A percentile compares a stretch with the other conserved stretches of the same genome.
phyloP scores from a whole-genome alignment of 2,329 filamentous ascomycete species.

The Nemania abortiva region DNA sequence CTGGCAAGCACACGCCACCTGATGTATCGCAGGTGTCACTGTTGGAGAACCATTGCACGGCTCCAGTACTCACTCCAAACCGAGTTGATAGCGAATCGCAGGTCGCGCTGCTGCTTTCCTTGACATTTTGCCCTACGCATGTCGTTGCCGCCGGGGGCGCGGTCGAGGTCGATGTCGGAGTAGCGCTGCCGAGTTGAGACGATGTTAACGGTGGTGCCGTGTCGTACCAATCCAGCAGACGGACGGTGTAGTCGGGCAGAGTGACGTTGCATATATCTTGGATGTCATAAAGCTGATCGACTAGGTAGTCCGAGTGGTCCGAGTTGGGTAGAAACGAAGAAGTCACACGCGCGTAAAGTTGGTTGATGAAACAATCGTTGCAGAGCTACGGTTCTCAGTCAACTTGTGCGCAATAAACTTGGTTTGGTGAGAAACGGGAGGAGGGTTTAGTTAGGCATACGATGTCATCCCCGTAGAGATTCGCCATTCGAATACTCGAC shows the following conservation, averaged over 20 bases:
- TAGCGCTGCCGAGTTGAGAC: not conserved
- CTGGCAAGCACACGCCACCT: not conserved
- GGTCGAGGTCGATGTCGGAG: not conserved
- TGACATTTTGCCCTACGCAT: not conserved
- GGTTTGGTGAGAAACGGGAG: not conserved
- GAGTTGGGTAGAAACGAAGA: not conserved
- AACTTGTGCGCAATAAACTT: not conserved
- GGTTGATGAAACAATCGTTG: conserved; percentile 4
- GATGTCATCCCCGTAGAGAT: not conserved
- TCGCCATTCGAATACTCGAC: not conserved
- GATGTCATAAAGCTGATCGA: conserved; percentile 6
- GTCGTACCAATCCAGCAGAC: not conserved
- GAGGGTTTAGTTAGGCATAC: not conserved
- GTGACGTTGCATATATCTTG: conserved; percentile 1
- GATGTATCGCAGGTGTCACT: not conserved
- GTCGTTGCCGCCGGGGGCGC: not conserved
- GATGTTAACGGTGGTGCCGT: conserved; percentile 7
- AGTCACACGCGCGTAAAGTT: not conserved
- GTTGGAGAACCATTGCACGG: not conserved
- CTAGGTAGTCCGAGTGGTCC: conserved; percentile 7
- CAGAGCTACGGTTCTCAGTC: not conserved
- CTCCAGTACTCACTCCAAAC: not conserved
- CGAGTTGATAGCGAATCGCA: not conserved
- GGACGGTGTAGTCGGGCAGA: conserved; percentile 4
- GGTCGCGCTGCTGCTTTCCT: not conserved